Conservation (phyloP, 2,329 filamentous ascomycete species). For the Microsporum canis region DNA sequence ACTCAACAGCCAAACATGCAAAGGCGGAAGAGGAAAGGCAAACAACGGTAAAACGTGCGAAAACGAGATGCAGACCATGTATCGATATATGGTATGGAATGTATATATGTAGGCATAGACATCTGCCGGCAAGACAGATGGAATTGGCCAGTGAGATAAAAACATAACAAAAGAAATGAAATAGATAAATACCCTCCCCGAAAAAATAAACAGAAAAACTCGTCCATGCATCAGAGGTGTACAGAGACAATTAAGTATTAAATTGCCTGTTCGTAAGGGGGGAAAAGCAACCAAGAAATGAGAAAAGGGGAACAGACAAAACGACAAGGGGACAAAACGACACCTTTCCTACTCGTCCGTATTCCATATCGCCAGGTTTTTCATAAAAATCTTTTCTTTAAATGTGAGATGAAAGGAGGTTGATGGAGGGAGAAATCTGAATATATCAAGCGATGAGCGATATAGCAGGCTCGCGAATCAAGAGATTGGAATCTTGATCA, state of each 20-base stretch:
- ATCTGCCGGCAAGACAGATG: background rate
- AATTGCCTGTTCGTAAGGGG: background rate
- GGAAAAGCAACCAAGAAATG: background rate
- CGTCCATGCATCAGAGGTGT: conserved; percentile 2
- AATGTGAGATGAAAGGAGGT: background rate
- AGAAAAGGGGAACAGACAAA: background rate
- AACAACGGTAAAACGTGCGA: background rate
- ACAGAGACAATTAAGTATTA: conserved; percentile 2
- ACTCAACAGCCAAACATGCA: background rate
- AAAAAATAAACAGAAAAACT: background rate
- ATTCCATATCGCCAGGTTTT: background rate
- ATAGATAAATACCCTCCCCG: background rate
- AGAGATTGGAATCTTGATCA: background rate
- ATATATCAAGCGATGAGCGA: background rate
- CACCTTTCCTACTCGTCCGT: background rate
- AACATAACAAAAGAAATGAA: background rate
- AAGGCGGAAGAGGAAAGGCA: background rate
- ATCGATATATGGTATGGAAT: background rate
- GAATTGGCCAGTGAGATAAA: background rate
- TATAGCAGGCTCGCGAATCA: background rate
- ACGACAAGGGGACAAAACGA: background rate
- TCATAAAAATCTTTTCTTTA: background rate
- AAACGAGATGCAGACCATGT: background rate
- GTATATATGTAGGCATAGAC: background rate
- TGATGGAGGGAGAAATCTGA: background rate